Evolutionary conservation across 768 basidiomycete genomes (phyloP).

Genomic region (Brasilioporus rufonigricans): DNA sequence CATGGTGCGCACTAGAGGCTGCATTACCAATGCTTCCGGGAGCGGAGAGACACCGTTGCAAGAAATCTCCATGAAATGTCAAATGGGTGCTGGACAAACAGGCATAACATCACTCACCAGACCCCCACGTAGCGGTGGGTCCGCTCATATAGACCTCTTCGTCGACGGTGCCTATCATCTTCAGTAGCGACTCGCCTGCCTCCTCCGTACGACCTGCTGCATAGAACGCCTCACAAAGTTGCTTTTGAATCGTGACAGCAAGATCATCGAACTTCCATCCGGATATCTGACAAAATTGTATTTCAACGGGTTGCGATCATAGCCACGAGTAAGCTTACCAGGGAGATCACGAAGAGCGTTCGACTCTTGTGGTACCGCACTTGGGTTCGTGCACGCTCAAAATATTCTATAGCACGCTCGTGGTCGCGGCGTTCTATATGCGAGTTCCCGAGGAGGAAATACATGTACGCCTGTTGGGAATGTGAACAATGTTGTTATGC

Average conservation of each 20-base stretch:
- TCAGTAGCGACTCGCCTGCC: background rate
- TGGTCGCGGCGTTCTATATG: background rate
- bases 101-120: background rate
- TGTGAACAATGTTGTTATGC: background rate
- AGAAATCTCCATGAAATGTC: background rate
- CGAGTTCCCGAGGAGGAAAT: conserved; percentile 1
- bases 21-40: background rate
- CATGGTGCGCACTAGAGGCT: background rate
- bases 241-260: background rate
- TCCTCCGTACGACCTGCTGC: background rate
- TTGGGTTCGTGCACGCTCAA: background rate
- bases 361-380: background rate
- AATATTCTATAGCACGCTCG: background rate
- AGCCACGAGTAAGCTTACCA: background rate
- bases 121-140: background rate
- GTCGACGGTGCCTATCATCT: background rate
- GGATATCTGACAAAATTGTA: background rate
- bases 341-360: conserved; percentile 3
- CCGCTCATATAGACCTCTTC: background rate
- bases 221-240: conserved; percentile 3
- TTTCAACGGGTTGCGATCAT: background rate
- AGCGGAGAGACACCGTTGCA: background rate
- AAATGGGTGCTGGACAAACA: background rate
- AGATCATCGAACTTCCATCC: conserved; percentile 8
- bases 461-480: conserved; percentile 5